phyloP scores from a whole-genome alignment of 208 protist genomes.

The Perkinsela sp. region DNA sequence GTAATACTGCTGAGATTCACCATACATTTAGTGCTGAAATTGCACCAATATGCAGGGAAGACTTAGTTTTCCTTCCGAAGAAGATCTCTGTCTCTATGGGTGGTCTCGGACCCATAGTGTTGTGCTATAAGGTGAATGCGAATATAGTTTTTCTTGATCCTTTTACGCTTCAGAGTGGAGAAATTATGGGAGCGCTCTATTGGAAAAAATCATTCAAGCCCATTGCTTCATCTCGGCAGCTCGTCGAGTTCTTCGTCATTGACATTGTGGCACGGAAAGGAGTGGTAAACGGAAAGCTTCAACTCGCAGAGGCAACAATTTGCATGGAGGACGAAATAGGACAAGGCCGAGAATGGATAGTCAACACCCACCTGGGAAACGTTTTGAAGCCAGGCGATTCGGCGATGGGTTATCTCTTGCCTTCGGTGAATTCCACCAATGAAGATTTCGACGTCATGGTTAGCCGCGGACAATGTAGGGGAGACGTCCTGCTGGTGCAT shows the following conservation, averaged over 20 bases:
- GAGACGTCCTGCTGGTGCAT: conserved; percentile 69
- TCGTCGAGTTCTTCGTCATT: conserved; percentile 79
- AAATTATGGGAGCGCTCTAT: conserved; percentile 60
- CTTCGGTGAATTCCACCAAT: conserved; percentile 61
- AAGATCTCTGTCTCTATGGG: conserved; percentile 45
- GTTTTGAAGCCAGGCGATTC: conserved; percentile 74
- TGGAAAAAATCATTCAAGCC: conserved; percentile 74
- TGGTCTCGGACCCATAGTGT: conserved; percentile 64
- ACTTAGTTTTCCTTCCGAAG: conserved; percentile 69
- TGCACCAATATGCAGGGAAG: conserved; percentile 82
- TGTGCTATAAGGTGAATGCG: conserved; percentile 74
- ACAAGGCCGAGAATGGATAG: conserved; percentile 63
- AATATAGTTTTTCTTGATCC: conserved; percentile 84
- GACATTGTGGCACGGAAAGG: conserved; percentile 46
- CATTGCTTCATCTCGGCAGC: conserved; percentile 34
- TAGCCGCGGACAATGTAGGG: conserved; percentile 36
- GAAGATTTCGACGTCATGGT: conserved; percentile 27
- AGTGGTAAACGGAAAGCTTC: conserved; percentile 43
- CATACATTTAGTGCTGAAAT: conserved; percentile 90
- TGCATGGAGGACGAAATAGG: conserved; percentile 79
- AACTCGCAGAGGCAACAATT: conserved; percentile 73
- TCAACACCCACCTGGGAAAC: conserved; percentile 70
- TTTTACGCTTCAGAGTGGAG: conserved; percentile 60
- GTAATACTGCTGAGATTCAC: conserved; percentile 89
- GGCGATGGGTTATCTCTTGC: conserved; percentile 71